phyloP scores from a whole-genome alignment of 495 filamentous ascomycete genomes.

The Tuber umbilicatum region DNA sequence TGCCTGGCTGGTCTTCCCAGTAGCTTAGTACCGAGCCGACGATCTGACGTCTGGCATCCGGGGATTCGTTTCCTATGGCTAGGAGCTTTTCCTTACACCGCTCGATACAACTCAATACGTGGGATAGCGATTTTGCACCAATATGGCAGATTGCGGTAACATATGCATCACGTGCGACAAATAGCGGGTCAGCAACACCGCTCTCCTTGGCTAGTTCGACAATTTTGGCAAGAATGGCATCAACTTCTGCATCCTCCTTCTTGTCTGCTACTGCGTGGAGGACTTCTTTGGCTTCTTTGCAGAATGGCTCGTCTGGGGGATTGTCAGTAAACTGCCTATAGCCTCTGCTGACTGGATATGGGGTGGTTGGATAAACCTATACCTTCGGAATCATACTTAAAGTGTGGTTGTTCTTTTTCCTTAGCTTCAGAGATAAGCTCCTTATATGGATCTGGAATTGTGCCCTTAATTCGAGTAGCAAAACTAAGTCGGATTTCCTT shows the following conservation, averaged over 20 bases:
- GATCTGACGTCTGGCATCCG: constrained; percentile 73
- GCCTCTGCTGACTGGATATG: constrained; percentile 7
- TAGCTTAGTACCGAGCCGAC: constrained; percentile 84
- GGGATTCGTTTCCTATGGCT: constrained; percentile 64
- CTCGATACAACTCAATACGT: constrained; percentile 92
- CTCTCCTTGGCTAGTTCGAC: constrained; percentile 63
- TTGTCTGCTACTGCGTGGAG: constrained; percentile 73
- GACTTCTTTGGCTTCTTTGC: constrained; percentile 70
- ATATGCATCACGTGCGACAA: constrained; percentile 83
- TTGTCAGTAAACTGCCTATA: constrained; percentile 17
- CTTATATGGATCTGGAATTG: constrained; percentile 78
- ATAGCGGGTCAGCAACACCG: constrained; percentile 58
- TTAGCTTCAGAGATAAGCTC: constrained; percentile 74
- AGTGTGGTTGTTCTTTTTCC: constrained; percentile 87
- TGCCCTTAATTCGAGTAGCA: constrained; percentile 89
- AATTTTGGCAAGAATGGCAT: constrained; percentile 67
- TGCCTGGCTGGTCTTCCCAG: constrained; percentile 86
- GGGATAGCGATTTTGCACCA: constrained; percentile 89
- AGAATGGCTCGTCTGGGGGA: constrained; percentile 65
- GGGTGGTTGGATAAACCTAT: constrained; percentile 43
- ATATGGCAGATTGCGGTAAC: constrained; percentile 87
- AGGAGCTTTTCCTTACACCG: constrained; percentile 87
- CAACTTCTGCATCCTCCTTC: constrained; percentile 71
- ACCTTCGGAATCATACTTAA: constrained; percentile 82
- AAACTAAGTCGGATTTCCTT: constrained; percentile 97